A percentile compares a stretch with the other conserved stretches of the same genome.
These are phyloP conservation scores for Phtheirospermum japonicum DNA, from an alignment of 257 asterid species.

Conservation along the genomic window DNA sequence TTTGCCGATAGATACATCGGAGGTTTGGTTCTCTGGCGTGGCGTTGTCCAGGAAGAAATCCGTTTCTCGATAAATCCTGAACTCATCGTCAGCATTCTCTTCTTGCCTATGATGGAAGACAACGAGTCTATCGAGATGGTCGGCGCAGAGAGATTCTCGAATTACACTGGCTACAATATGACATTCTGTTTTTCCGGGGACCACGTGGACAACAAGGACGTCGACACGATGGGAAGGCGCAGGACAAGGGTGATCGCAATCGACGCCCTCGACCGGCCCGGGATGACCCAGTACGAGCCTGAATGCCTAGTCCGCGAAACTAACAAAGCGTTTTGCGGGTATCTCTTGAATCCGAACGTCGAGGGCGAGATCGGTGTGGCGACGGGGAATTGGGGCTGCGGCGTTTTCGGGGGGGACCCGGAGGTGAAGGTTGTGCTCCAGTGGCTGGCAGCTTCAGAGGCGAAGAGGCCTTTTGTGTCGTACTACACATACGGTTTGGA, in stretches of 20 bases:
- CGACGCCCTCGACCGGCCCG: conserved; percentile 78
- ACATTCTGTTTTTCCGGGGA: conserved; percentile 70
- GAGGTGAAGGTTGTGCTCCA: too few species aligned
- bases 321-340: conserved; percentile 86
- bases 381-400: conserved; percentile 70
- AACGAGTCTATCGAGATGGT: conserved; percentile 88
- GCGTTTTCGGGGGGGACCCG: too few species aligned
- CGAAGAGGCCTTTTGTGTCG: too few species aligned
- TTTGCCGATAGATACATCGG: conserved; percentile 81
- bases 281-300: conserved; percentile 54
- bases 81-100: conserved; percentile 67
- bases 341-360: conserved; percentile 28
- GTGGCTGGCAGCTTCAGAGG: too few species aligned
- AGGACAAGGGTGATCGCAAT: conserved; percentile 76
- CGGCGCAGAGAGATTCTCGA: conserved; percentile 83
- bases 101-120: conserved; percentile 72
- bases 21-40: conserved; percentile 75
- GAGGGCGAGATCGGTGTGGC: conserved; percentile 56
- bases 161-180: conserved; percentile 75
- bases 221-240: conserved; percentile 60
- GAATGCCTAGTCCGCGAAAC: conserved; percentile 71
- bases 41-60: conserved; percentile 94
- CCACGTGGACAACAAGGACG: conserved; percentile 48
- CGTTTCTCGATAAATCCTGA: conserved; percentile 94
- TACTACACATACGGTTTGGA: too few species aligned